Percentiles rank a stretch among this genome's conserved stretches.
Evolutionary conservation across 257 asterid genomes (phyloP).

Genomic region (Leonotis leonurus): DNA sequence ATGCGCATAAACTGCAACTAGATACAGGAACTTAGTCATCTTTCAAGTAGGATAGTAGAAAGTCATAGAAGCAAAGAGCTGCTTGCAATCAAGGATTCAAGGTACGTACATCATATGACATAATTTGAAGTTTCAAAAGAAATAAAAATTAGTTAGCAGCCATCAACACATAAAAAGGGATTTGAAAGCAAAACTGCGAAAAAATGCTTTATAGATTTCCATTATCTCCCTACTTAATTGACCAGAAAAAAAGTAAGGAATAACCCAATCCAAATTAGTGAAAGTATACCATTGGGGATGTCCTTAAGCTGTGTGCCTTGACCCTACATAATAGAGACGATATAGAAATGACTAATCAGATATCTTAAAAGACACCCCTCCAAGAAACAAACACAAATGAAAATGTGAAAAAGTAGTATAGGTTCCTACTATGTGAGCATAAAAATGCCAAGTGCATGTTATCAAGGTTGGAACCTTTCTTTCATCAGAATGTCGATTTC

Average conservation of each 20-base stretch:
- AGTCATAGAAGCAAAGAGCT: not conserved
- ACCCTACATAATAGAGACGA: slow-evolving; percentile 47
- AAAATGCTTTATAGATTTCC: not conserved
- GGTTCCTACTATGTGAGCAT: not conserved
- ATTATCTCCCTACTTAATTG: not conserved
- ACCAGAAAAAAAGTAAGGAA: not conserved
- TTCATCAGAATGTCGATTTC: not conserved
- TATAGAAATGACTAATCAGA: not conserved
- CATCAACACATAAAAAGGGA: not conserved
- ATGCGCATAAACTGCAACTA: not conserved
- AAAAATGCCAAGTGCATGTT: not conserved
- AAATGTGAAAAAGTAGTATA: not conserved
- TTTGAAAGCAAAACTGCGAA: not conserved
- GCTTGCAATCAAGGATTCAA: not conserved
- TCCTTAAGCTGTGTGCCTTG: slow-evolving; percentile 71
- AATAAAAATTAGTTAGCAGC: not conserved
- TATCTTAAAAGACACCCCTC: not conserved
- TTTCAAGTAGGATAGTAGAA: not conserved
- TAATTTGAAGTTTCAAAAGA: not conserved
- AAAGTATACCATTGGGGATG: slow-evolving; percentile 52
- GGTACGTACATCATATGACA: not conserved
- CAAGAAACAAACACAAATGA: not conserved
- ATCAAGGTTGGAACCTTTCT: not conserved
- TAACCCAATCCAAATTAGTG: too few relatives aligned
- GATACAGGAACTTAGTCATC: not conserved